Percentiles rank a stretch among this genome's conserved stretches.
These are phyloP conservation scores for Blastobotrys indianensis DNA, from an alignment of 1,139 yeast species.

Conservation along the genomic window DNA sequence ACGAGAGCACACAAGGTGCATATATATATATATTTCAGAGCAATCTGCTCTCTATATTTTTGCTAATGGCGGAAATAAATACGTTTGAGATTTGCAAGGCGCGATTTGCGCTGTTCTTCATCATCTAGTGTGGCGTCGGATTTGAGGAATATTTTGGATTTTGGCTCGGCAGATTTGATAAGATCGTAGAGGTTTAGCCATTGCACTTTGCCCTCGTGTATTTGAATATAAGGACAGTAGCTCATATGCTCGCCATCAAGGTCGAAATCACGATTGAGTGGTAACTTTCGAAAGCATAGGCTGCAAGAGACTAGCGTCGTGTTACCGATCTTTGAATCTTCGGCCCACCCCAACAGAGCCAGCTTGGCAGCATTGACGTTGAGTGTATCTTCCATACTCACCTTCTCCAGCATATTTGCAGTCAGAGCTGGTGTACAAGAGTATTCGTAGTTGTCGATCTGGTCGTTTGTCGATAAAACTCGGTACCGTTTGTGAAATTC, in stretches of 20 bases:
- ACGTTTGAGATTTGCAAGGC: neutral
- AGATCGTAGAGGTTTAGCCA: slow-evolving; percentile 13
- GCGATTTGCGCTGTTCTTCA: slow-evolving; percentile 1
- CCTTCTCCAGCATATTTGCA: slow-evolving; percentile 3
- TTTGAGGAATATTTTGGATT: slow-evolving; percentile 1
- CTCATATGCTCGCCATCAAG: slow-evolving; percentile 16
- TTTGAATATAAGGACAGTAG: slow-evolving; percentile 17
- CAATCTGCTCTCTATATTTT: no score
- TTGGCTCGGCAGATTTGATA: slow-evolving; percentile 2
- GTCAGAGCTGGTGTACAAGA: neutral
- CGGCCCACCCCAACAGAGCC: slow-evolving; percentile 19
- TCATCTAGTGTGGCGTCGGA: slow-evolving; percentile 5
- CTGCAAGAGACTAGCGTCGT: slow-evolving; percentile 13
- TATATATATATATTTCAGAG: no score
- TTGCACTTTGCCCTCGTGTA: slow-evolving; percentile 4
- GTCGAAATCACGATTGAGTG: slow-evolving; percentile 9
- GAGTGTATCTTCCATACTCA: neutral
- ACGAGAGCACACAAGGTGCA: no score
- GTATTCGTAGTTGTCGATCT: slow-evolving; percentile 1
- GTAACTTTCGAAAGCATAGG: slow-evolving; percentile 17
- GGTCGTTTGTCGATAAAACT: neutral
- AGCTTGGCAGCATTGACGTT: slow-evolving; percentile 6
- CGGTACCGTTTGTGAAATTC: slow-evolving; percentile 6
- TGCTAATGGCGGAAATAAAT: slow-evolving; percentile 3
- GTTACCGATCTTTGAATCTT: slow-evolving; percentile 1